These are phyloP conservation scores for Lepidium africanum DNA, from an alignment of 345 rosid species.

Conservation along the genomic window DNA sequence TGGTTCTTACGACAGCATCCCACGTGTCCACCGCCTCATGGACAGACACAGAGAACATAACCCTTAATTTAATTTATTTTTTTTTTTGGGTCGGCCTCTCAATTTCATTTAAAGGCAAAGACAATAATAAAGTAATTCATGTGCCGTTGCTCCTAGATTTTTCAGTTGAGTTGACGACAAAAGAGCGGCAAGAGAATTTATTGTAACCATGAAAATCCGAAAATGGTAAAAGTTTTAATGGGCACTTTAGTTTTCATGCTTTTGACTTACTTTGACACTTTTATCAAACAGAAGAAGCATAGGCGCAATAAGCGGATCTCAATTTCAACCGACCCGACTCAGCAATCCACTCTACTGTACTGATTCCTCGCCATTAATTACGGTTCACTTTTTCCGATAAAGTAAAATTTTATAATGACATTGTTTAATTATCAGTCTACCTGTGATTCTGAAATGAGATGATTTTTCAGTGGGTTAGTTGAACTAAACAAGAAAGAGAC, in stretches of 20 bases:
- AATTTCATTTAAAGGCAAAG: neutral
- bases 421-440: neutral
- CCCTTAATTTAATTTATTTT: slow-evolving; percentile 5
- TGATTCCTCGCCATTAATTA: slow-evolving; percentile 9
- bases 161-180: slow-evolving; percentile 19
- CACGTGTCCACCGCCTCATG: slow-evolving; percentile 22
- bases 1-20: neutral
- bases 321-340: slow-evolving; percentile 6
- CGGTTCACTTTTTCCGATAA: neutral
- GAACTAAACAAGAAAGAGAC: neutral
- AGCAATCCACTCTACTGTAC: neutral
- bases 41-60: neutral
- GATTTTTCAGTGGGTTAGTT: neutral
- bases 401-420: neutral
- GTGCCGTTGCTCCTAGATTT: slow-evolving; percentile 21
- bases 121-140: slow-evolving; percentile 13
- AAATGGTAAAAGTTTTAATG: too few species aligned
- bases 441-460: neutral
- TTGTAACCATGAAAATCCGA: neutral
- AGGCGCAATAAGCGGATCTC: slow-evolving; percentile 26
- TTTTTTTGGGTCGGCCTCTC: neutral
- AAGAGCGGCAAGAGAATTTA: neutral
- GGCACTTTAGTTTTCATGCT: neutral
- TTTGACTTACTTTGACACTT: neutral
- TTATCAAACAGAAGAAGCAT: neutral